Evolutionary conservation across 2,329 filamentous ascomycete genomes (phyloP), one percentile per base, ranked within the genome.

Genomic region (Pseudonectria foliicola): DNA sequence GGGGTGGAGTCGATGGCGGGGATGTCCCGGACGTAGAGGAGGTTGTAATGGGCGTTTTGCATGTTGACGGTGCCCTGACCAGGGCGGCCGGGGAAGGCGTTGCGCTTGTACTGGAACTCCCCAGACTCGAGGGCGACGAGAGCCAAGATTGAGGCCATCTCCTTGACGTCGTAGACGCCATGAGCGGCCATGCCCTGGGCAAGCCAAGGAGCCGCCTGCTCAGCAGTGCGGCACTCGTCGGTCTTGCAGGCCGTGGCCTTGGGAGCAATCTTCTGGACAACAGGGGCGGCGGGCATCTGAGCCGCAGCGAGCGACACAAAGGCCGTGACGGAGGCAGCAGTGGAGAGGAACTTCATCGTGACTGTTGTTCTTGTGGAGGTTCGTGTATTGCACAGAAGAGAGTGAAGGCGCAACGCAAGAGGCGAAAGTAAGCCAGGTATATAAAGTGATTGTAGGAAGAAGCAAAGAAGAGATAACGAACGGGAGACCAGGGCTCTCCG

Each of bases 71-170:
- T 88, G 15, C 84, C 84, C 56, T 89, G 82, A 7, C 84, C 85
- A 0, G 80, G 69, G 0, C 62, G 53, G n/a, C 69, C 72, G 43
- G 65, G 62, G 24, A 34, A 45, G 48, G 77, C 65, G 61, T 88
- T 86, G 57, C 68, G 71, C 60, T 81, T 85, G 70, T 75, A 89
- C 50, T 73, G 69, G 62, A 89, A 85, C 43, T 80, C 70, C 14
- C 38, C 76, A 2, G 75, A 77, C 63, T 93, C 87, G 53, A 79
- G 80, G 10, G 80, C 75, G 64, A 85, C 82, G 52, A 87, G 67
- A 10, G 79, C 68, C 28, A 92, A 53, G 12, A 89, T 59, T 14
- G 80, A 84, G 6, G 85, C 85, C 53, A 83, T 78, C 48, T 82
- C 75, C 14, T 68, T 71, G 14, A 62, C 60, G 24, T 57, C 56